Evolutionary conservation across 331 rosid species (phyloP).

Genomic region (Stylosanthes scabra): DNA sequence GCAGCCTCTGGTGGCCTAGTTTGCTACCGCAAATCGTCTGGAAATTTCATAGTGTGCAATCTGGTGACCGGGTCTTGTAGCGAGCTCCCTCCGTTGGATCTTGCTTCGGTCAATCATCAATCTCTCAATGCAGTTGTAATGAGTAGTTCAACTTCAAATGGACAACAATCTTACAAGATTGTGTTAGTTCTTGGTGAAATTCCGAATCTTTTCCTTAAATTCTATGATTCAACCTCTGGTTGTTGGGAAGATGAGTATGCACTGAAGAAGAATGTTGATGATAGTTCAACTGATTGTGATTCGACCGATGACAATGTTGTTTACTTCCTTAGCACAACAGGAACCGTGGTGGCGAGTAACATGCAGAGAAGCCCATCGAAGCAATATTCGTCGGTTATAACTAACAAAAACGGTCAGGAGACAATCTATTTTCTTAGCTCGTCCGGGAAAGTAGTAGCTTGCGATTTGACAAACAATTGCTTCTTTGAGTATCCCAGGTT

Average conservation of each 20-base stretch:
- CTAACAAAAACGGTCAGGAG: slow-evolving; percentile 63
- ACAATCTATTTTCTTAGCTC: slow-evolving; percentile 76
- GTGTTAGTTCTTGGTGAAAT: slow-evolving; percentile 74
- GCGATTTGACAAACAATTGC: slow-evolving; percentile 67
- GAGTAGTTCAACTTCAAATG: slow-evolving; percentile 49
- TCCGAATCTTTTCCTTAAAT: slow-evolving; percentile 63
- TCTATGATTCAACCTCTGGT: slow-evolving; percentile 60
- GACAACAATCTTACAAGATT: slow-evolving; percentile 59
- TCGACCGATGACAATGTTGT: slow-evolving; percentile 73
- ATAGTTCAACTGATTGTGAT: slow-evolving; percentile 51
- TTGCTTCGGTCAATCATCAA: slow-evolving; percentile 43
- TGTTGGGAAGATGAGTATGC: slow-evolving; percentile 72
- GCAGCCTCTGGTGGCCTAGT: slow-evolving; percentile 90
- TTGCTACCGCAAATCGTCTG: slow-evolving; percentile 69
- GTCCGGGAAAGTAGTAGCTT: slow-evolving; percentile 72
- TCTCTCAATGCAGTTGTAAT: slow-evolving; percentile 84
- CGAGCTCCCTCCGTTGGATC: slow-evolving; percentile 67
- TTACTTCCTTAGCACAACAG: slow-evolving; percentile 87
- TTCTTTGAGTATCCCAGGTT: slow-evolving; percentile 84
- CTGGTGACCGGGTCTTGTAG: slow-evolving; percentile 69
- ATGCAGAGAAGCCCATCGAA: slow-evolving; percentile 96
- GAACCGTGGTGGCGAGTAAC: slow-evolving; percentile 84
- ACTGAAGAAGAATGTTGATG: slow-evolving; percentile 52
- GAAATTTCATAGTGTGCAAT: slow-evolving; percentile 68
- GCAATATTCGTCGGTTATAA: slow-evolving; percentile 85